Percentiles rank a stretch among this genome's conserved stretches.
Evolutionary conservation across 2,329 filamentous ascomycete genomes (phyloP).

Genomic region (Trichocomaceae sp.): DNA sequence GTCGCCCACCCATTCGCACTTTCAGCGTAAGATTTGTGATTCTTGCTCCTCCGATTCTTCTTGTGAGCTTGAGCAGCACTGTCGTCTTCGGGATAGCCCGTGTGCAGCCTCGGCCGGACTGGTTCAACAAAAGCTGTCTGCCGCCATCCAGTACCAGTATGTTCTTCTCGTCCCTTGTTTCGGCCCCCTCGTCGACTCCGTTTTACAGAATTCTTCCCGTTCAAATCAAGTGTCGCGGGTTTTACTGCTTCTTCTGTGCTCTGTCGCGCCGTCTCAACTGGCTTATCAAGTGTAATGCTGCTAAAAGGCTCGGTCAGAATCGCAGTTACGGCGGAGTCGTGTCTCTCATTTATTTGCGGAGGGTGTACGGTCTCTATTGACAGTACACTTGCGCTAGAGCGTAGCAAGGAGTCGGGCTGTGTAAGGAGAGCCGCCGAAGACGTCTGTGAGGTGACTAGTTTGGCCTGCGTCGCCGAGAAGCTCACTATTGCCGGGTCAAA

Average conservation of each 20-base stretch:
- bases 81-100: constrained; percentile 19
- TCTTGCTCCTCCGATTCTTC: constrained; percentile 42
- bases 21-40: constrained; percentile 43
- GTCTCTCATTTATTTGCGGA: constrained; percentile 17
- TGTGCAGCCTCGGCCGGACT: constrained; percentile 39
- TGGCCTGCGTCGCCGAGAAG: constrained; percentile 39
- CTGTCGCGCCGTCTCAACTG: constrained; percentile 15
- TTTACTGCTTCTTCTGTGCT: constrained; percentile 13
- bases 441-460: constrained; percentile 6
- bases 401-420: not conserved
- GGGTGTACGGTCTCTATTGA: constrained; percentile 12
- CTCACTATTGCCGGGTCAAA: constrained; percentile 80
- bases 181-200: constrained; percentile 42
- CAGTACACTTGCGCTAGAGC: not conserved
- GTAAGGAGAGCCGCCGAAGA: constrained; percentile 5
- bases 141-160: constrained; percentile 56
- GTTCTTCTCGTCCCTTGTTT: constrained; percentile 42
- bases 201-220: constrained; percentile 25
- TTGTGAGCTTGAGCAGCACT: constrained; percentile 15
- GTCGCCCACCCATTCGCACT: constrained; percentile 84
- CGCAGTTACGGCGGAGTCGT: constrained; percentile 30
- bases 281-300: constrained; percentile 28
- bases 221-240: constrained; percentile 20
- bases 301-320: constrained; percentile 42
- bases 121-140: constrained; percentile 60